Evolutionary conservation across 805 yeast species (phyloP).

Genomic region (Candida ponderosae): DNA sequence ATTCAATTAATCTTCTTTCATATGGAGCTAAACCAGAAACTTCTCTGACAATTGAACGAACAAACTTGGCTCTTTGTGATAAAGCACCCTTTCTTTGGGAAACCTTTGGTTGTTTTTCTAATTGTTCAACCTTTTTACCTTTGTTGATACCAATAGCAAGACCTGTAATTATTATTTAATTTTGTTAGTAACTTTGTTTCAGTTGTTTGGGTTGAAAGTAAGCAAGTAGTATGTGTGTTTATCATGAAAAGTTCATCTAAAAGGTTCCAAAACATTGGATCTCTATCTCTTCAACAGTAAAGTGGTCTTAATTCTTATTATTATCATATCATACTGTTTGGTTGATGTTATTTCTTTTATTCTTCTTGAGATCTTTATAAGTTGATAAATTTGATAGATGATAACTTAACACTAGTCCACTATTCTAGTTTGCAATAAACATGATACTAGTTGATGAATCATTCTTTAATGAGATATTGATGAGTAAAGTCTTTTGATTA

Average conservation of each 20-base stretch:
- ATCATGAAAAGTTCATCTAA: too few relatives aligned
- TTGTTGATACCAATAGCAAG: constrained; percentile 98
- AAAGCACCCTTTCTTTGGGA: constrained; percentile 95
- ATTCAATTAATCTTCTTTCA: constrained; percentile 98
- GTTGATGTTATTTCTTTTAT: too few relatives aligned
- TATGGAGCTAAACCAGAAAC: constrained; percentile 99
- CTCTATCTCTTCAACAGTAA: not conserved
- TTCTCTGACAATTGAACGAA: constrained; percentile 92
- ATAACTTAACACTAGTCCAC: too few relatives aligned
- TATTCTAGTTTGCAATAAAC: too few relatives aligned
- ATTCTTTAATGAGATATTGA: too few relatives aligned
- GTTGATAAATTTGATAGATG: too few relatives aligned
- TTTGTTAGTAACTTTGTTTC: constrained; percentile 23
- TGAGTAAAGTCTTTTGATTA: too few relatives aligned
- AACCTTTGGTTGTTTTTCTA: constrained; percentile 79
- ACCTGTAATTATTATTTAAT: constrained; percentile 46
- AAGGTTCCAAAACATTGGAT: not conserved
- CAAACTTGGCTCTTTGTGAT: constrained; percentile 93
- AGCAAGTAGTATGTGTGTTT: not conserved
- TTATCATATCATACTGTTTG: not conserved
- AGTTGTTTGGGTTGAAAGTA: not conserved
- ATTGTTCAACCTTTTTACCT: constrained; percentile 92
- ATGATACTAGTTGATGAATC: too few relatives aligned
- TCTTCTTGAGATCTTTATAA: too few relatives aligned
- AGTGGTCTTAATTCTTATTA: not conserved